Evolutionary conservation across 345 rosid genomes (phyloP).

Genomic region (Eucalyptus pumila): DNA sequence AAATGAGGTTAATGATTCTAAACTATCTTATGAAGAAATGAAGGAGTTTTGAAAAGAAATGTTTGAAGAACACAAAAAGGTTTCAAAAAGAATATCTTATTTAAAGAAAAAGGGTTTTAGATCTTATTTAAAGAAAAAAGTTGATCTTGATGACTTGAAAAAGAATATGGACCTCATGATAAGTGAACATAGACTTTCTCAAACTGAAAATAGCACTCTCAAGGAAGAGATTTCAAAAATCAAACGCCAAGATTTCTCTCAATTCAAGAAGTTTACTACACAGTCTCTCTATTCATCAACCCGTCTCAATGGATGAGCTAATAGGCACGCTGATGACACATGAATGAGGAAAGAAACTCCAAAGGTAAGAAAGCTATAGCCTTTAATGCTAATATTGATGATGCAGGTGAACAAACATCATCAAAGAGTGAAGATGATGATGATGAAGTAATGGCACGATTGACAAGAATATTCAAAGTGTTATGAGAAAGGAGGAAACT

Average conservation of each 20-base stretch:
- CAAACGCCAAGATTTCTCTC: accelerated
- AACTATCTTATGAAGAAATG: not conserved
- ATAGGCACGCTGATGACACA: not conserved
- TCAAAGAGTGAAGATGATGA: too few species aligned
- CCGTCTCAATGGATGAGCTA: not conserved
- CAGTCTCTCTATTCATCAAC: not conserved
- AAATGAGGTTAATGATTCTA: not conserved
- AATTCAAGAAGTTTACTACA: not conserved
- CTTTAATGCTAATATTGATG: not conserved
- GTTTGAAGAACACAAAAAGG: not conserved
- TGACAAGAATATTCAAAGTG: too few species aligned
- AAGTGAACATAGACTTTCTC: not conserved
- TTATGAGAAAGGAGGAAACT: too few species aligned
- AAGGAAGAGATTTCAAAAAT: not conserved
- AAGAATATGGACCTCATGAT: not conserved
- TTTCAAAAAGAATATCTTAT: too few species aligned
- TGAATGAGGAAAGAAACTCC: not conserved
- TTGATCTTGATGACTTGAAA: not conserved
- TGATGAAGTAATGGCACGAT: too few species aligned
- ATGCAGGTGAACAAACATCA: too few species aligned
- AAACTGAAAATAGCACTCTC: not conserved
- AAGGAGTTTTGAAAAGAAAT: not conserved
- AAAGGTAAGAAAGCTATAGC: not conserved
- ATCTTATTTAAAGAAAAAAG: not conserved
- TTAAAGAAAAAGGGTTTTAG: too few species aligned